Conservation (phyloP, 2,329 filamentous ascomycete genomes). For the Pseudogymnoascus sp. region DNA sequence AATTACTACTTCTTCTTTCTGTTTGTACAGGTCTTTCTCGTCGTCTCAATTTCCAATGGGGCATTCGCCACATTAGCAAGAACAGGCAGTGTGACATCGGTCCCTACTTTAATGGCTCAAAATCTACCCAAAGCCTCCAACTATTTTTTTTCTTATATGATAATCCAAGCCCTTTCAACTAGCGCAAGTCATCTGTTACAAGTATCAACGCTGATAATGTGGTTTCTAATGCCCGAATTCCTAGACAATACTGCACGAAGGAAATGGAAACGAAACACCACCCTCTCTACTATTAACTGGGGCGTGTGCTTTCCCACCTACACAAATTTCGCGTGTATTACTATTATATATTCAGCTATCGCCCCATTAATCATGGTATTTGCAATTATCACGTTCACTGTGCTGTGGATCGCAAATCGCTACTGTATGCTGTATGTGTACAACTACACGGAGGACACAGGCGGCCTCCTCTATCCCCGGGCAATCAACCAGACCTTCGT, state of each 20-base stretch:
- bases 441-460: conserved; percentile 82
- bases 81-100: conserved; percentile 52
- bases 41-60: conserved; percentile 70
- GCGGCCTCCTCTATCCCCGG: conserved; percentile 81
- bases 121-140: conserved; percentile 84
- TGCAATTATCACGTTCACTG: conserved; percentile 81
- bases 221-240: conserved; percentile 74
- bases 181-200: conserved; percentile 86
- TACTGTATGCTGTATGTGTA: conserved; percentile 96
- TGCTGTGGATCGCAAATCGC: conserved; percentile 89
- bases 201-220: conserved; percentile 67
- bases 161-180: conserved; percentile 84
- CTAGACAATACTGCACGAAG: conserved; percentile 72
- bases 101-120: conserved; percentile 64
- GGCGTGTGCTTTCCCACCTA: conserved; percentile 92
- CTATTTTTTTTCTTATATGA: conserved; percentile 98
- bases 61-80: conserved; percentile 59
- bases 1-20: conserved; percentile 89
- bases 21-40: conserved; percentile 56
- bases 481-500: conserved; percentile 96
- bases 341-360: conserved; percentile 79
- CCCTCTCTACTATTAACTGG: conserved; percentile 73
- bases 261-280: conserved; percentile 82
- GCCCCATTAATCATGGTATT: conserved; percentile 88
- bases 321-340: conserved; percentile 92